A percentile compares a stretch with the other conserved stretches of the same genome.
phyloP scores from a whole-genome alignment of 2,329 filamentous ascomycete genomes.

The Alternaria longipes region DNA sequence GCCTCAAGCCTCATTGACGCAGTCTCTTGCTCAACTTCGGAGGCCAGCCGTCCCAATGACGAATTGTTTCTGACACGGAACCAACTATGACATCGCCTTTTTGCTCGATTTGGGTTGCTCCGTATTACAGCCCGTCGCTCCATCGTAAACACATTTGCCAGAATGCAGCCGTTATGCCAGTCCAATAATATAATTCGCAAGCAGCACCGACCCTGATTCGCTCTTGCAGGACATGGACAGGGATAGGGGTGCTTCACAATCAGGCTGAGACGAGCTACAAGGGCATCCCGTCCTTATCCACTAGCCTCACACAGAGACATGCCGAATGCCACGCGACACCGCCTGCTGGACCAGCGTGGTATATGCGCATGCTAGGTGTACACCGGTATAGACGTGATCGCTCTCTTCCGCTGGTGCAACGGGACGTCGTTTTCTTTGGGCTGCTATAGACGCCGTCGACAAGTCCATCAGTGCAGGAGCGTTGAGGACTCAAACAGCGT shows the following conservation, averaged over 20 bases:
- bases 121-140: conserved; percentile 26
- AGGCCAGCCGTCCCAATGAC: conserved; percentile 7
- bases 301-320: conserved; percentile 20
- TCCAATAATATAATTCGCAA: conserved; percentile 46
- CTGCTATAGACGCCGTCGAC: not conserved
- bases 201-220: conserved; percentile 32
- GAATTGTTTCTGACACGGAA: conserved; percentile 33
- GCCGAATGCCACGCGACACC: conserved; percentile 21
- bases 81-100: conserved; percentile 25
- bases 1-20: conserved; percentile 14
- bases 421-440: not conserved
- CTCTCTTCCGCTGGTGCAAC: conserved; percentile 2
- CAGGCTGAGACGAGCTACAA: conserved; percentile 39
- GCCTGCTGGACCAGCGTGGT: conserved; percentile 3
- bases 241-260: conserved; percentile 13
- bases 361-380: conserved; percentile 10
- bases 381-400: not conserved
- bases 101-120: conserved; percentile 26
- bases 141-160: conserved; percentile 33
- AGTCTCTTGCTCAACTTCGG: conserved; percentile 5
- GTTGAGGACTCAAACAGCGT: conserved; percentile 2
- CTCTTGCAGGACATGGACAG: conserved; percentile 3
- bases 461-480: not conserved
- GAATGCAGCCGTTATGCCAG: conserved; percentile 32
- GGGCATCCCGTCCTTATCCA: conserved; percentile 24